Evolutionary conservation across 2,329 filamentous ascomycete genomes (phyloP).

Genomic region (Tolypocladium tropicale): DNA sequence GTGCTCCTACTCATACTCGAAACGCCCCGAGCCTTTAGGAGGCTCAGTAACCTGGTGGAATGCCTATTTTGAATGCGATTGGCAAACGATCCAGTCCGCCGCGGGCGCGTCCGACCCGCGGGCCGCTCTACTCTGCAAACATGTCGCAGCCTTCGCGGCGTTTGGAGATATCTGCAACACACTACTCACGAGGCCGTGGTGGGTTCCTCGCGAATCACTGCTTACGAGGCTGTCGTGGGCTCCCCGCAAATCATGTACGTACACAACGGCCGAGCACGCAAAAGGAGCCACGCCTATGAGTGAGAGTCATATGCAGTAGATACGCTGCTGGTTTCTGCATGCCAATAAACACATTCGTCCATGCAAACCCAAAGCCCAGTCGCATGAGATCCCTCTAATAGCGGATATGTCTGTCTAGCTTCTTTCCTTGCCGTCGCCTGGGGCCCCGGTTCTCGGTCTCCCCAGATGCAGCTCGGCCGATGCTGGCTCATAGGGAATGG

Average conservation of each 20-base stretch:
- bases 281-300: background rate
- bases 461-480: slow-evolving; percentile 12
- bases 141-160: background rate
- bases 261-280: background rate
- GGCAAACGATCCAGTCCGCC: background rate
- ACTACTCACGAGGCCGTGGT: background rate
- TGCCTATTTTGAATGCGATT: background rate
- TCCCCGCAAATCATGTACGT: background rate
- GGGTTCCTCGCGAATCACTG: background rate
- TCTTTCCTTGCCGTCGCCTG: slow-evolving; percentile 16
- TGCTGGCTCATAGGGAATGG: slow-evolving; percentile 3
- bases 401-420: slow-evolving; percentile 26
- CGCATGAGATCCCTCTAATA: slow-evolving; percentile 25
- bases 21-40: background rate
- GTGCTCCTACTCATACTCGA: background rate
- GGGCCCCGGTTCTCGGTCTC: slow-evolving; percentile 14
- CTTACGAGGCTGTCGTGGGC: background rate
- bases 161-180: too few species aligned
- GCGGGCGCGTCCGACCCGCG: background rate
- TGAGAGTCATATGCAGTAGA: slow-evolving; percentile 4
- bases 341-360: slow-evolving; percentile 16
- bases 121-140: background rate
- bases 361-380: slow-evolving; percentile 28
- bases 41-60: background rate
- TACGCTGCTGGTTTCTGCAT: slow-evolving; percentile 12